Evolutionary conservation across 2,329 filamentous ascomycete species (phyloP).

Genomic region (Daldinia sp.): DNA sequence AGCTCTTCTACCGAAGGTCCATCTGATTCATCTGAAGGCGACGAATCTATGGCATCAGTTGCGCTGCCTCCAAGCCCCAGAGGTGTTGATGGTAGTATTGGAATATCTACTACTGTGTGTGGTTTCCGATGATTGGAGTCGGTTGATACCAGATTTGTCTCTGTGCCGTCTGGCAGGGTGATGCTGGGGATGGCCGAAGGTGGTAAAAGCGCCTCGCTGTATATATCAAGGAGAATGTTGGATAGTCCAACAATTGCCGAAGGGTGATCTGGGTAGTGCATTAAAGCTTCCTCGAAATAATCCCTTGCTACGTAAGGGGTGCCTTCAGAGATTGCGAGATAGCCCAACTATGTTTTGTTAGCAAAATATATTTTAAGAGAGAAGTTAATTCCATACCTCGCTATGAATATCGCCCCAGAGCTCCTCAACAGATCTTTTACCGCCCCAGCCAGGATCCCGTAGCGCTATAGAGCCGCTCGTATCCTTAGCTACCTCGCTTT

Average conservation of each 20-base stretch:
- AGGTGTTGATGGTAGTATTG: conserved; percentile 54
- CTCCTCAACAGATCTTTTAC: conserved; percentile 82
- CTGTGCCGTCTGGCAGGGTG: conserved; percentile 45
- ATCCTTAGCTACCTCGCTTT: conserved; percentile 70
- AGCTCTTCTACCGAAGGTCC: conserved; percentile 51
- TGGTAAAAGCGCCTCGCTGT: conserved; percentile 72
- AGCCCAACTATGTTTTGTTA: conserved; percentile 65
- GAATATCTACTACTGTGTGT: conserved; percentile 14
- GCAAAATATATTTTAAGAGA: conserved; percentile 28
- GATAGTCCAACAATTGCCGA: conserved; percentile 82
- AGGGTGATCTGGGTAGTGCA: conserved; percentile 81
- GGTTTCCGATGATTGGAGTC: conserved; percentile 19
- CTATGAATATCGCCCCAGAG: conserved; percentile 84
- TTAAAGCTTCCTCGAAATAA: conserved; percentile 83
- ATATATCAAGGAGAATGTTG: conserved; percentile 86
- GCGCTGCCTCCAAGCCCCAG: conserved; percentile 54
- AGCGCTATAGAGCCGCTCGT: conserved; percentile 69
- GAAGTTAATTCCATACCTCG: conserved; percentile 67
- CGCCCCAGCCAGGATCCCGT: conserved; percentile 76
- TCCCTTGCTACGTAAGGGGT: conserved; percentile 74
- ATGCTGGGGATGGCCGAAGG: conserved; percentile 61
- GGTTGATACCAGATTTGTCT: conserved; percentile 23
- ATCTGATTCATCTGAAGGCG: conserved; percentile 27
- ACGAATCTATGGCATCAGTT: conserved; percentile 14
- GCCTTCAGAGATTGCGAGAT: conserved; percentile 69